Percentiles rank a stretch among this genome's conserved stretches.
Evolutionary conservation across 2,329 filamentous ascomycete species (phyloP).

Genomic region (Ascomycota sp.): DNA sequence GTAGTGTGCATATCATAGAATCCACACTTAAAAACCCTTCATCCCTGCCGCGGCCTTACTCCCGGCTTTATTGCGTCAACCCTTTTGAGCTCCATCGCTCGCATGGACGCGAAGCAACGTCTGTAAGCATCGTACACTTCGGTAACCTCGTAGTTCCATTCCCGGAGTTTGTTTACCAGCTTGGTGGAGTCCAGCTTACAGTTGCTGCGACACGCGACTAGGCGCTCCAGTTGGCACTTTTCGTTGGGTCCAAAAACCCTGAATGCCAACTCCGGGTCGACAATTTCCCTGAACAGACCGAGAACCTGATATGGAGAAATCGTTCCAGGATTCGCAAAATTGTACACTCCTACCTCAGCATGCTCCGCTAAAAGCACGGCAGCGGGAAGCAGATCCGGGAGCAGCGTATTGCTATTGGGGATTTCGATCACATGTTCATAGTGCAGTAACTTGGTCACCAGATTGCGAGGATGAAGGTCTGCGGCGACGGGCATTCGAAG

Average conservation of each 20-base stretch:
- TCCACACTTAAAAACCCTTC: not conserved
- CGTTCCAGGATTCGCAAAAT: slow-evolving; percentile 50
- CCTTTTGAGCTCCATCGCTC: slow-evolving; percentile 22
- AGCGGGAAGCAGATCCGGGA: slow-evolving; percentile 41
- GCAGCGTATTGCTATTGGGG: slow-evolving; percentile 47
- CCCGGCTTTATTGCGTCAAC: no score
- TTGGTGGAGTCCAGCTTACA: slow-evolving; percentile 44
- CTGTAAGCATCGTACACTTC: slow-evolving; percentile 42
- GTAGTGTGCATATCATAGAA: no score
- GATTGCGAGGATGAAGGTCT: slow-evolving; percentile 44
- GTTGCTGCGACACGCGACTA: slow-evolving; percentile 47
- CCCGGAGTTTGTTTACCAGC: slow-evolving; percentile 35
- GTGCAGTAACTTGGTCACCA: slow-evolving; percentile 47
- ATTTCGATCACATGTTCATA: slow-evolving; percentile 47
- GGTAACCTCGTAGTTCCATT: slow-evolving; percentile 36
- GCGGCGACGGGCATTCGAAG: slow-evolving; percentile 51
- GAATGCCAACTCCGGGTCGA: slow-evolving; percentile 39
- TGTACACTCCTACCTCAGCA: slow-evolving; percentile 42
- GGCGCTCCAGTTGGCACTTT: slow-evolving; percentile 34
- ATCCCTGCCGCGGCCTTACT: not conserved
- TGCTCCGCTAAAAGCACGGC: slow-evolving; percentile 39
- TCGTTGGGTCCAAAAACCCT: slow-evolving; percentile 47
- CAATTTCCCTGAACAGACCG: slow-evolving; percentile 38
- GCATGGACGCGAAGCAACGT: slow-evolving; percentile 43
- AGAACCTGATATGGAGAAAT: slow-evolving; percentile 55